Conservation (phyloP, 441 rosid species). For the Populus hybrid region DNA sequence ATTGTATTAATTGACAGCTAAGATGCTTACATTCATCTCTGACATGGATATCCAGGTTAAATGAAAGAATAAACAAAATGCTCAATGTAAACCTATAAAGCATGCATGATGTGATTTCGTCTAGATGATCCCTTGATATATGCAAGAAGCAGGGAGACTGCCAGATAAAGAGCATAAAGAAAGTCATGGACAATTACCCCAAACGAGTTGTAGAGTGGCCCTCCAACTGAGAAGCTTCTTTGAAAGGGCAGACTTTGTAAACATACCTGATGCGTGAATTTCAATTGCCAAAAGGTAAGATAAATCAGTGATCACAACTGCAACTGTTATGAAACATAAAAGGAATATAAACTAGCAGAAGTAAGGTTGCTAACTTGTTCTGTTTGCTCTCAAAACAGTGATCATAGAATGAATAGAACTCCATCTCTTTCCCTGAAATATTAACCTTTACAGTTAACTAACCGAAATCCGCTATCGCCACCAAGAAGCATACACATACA, state of each 20-base stretch:
- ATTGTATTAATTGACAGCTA: not conserved
- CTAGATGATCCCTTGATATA: not conserved
- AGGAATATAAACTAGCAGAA: constrained; percentile 3
- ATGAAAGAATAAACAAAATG: not conserved
- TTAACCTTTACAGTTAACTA: constrained; percentile 23
- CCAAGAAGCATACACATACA: constrained; percentile 12
- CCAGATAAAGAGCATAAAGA: not conserved
- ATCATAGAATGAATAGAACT: constrained; percentile 81
- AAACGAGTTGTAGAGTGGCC: constrained; percentile 61
- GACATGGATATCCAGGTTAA: not conserved
- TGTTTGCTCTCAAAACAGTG: constrained; percentile 87
- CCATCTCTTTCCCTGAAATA: constrained; percentile 79
- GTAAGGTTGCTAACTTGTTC: constrained; percentile 56
- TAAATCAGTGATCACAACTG: constrained; percentile 8
- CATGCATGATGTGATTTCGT: not conserved
- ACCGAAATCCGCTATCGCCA: constrained; percentile 11
- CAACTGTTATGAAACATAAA: constrained; percentile 8
- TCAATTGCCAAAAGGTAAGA: constrained; percentile 20
- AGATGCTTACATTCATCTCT: not conserved
- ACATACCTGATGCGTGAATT: constrained; percentile 57
- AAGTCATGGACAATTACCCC: constrained; percentile 52
- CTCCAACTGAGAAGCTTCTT: constrained; percentile 86
- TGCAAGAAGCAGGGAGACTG: not conserved
- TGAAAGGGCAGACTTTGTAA: constrained; percentile 89
- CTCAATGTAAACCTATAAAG: not conserved